A percentile compares a stretch with the other conserved stretches of the same genome.
phyloP scores from a whole-genome alignment of 2,329 filamentous ascomycete species.

The Cladosporium cucumerinum region DNA sequence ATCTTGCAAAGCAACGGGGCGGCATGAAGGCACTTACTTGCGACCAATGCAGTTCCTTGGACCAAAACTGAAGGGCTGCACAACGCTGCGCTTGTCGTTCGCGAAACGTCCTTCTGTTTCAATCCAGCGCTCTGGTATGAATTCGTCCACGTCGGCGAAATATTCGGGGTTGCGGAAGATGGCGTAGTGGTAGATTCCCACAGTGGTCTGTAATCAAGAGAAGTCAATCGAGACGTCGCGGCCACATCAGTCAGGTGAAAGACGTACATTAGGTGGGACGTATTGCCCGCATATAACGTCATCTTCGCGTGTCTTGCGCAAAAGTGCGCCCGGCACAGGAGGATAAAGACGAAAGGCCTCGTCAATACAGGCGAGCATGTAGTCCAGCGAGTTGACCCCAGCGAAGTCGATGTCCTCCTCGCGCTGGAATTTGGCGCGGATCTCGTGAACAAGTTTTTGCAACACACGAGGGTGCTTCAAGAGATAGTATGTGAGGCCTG shows the following conservation, averaged over 20 bases:
- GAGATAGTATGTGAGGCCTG: conserved; percentile 68
- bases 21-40: conserved; percentile 12
- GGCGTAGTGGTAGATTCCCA: conserved; percentile 22
- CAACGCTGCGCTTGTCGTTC: conserved; percentile 21
- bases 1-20: background rate
- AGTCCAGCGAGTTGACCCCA: conserved; percentile 24
- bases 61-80: conserved; percentile 36
- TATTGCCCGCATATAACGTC: background rate
- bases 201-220: background rate
- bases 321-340: conserved; percentile 29
- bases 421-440: conserved; percentile 43
- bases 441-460: conserved; percentile 53
- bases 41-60: conserved; percentile 38
- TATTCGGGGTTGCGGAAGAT: conserved; percentile 28
- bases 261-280: conserved; percentile 16
- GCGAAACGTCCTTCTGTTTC: conserved; percentile 20
- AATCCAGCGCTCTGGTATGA: conserved; percentile 40
- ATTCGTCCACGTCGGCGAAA: conserved; percentile 28
- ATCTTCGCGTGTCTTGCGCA: background rate
- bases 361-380: conserved; percentile 46
- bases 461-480: conserved; percentile 59
- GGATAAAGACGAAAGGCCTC: conserved; percentile 48
- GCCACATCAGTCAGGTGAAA: too few relatives aligned
- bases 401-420: conserved; percentile 28
- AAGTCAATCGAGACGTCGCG: background rate